phyloP scores from a whole-genome alignment of 495 filamentous ascomycete species.

The Aspergillus campestris region DNA sequence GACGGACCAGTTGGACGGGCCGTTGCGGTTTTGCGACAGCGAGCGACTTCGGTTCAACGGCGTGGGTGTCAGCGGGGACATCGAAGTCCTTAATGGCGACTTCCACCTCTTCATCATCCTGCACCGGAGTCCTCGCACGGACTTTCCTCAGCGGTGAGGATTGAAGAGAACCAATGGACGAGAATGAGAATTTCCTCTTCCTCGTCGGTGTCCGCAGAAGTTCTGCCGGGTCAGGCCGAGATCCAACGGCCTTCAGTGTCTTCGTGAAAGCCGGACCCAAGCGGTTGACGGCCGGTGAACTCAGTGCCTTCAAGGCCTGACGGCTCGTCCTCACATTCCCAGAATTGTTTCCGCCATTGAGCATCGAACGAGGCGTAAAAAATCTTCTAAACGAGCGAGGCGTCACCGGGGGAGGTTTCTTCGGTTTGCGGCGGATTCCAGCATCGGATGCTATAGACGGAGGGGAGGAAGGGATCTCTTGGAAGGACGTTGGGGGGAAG shows the following conservation, averaged over 20 bases:
- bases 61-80: constrained; percentile 8
- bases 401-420: constrained; percentile 52
- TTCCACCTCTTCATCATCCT: constrained; percentile 28
- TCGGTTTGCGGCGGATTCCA: constrained; percentile 31
- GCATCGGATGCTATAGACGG: constrained; percentile 39
- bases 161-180: constrained; percentile 42
- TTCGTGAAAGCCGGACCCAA: constrained; percentile 39
- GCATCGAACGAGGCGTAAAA: constrained; percentile 62
- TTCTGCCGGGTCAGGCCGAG: constrained; percentile 23
- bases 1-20: constrained; percentile 30
- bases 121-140: constrained; percentile 21
- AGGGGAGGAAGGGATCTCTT: constrained; percentile 38
- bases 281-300: constrained; percentile 53
- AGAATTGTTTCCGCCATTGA: constrained; percentile 33
- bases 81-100: constrained; percentile 25
- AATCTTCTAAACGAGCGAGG: constrained; percentile 71
- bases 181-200: constrained; percentile 38
- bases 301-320: constrained; percentile 63
- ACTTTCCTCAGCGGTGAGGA: constrained; percentile 47
- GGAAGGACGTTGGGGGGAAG: constrained; percentile 20
- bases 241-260: constrained; percentile 27
- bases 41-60: constrained; percentile 7
- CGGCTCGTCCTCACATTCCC: constrained; percentile 45
- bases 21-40: constrained; percentile 14
- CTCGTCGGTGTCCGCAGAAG: constrained; percentile 29